Percentiles rank a stretch among this genome's conserved stretches.
phyloP scores from a whole-genome alignment of 495 filamentous ascomycete species.

The Daldinia decipiens region DNA sequence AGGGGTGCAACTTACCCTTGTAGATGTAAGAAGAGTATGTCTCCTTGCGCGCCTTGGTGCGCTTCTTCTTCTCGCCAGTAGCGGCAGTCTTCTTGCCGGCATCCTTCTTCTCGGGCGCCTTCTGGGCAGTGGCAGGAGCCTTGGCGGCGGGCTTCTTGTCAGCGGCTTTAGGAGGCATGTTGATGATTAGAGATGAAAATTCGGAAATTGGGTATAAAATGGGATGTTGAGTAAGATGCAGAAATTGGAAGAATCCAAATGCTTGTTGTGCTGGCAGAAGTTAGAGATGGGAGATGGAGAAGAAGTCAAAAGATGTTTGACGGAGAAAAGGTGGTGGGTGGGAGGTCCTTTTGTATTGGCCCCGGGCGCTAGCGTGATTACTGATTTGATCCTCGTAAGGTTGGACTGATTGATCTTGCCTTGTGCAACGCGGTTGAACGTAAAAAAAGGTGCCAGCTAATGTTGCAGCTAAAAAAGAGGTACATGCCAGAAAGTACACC shows the following conservation, averaged over 20 bases:
- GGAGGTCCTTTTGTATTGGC: slow-evolving; percentile 63
- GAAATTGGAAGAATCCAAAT: slow-evolving; percentile 38
- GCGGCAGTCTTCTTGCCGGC: slow-evolving; percentile 99
- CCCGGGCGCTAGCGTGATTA: slow-evolving; percentile 57
- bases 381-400: slow-evolving; percentile 55
- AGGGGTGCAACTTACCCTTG: slow-evolving; percentile 77
- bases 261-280: slow-evolving; percentile 43
- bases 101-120: slow-evolving; percentile 95
- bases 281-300: slow-evolving; percentile 54
- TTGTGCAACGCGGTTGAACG: slow-evolving; percentile 35
- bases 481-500: slow-evolving; percentile 16
- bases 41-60: slow-evolving; percentile 99
- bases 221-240: slow-evolving; percentile 46
- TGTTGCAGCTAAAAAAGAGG: slow-evolving; percentile 9
- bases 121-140: slow-evolving; percentile 82
- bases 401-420: slow-evolving; percentile 55
- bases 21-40: slow-evolving; percentile 99
- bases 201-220: slow-evolving; percentile 26
- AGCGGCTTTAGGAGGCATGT: slow-evolving; percentile 96
- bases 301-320: slow-evolving; percentile 56
- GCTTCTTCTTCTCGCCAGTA: slow-evolving; percentile 99
- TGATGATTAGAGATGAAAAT: slow-evolving; percentile 48
- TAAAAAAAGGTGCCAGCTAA: slow-evolving; percentile 20
- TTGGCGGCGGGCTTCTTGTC: slow-evolving; percentile 99
- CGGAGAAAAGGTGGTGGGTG: slow-evolving; percentile 59